Percentiles rank a stretch among this genome's conserved stretches.
Evolutionary conservation across 2,329 filamentous ascomycete genomes (phyloP).

Genomic region (Waltergamsia citrina): DNA sequence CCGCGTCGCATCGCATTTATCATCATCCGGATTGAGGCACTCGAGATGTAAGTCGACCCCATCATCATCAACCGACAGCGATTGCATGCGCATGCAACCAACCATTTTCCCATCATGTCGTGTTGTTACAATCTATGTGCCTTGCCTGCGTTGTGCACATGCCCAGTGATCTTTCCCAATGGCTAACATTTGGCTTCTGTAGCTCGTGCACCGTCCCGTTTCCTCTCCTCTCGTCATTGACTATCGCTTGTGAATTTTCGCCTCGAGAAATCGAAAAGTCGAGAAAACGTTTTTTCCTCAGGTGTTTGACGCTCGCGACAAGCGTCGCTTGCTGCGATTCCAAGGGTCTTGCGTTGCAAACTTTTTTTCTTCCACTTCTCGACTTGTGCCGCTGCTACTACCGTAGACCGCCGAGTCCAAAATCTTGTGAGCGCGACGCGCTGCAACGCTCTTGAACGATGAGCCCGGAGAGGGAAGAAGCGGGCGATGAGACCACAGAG

Average conservation of each 20-base stretch:
- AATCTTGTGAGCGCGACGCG: too few relatives aligned
- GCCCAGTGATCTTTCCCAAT: background rate
- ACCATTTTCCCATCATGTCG: slow-evolving; percentile 5
- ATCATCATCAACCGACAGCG: slow-evolving; percentile 6
- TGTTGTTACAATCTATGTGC: slow-evolving; percentile 1
- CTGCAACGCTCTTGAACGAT: too few relatives aligned
- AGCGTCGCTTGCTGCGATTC: background rate
- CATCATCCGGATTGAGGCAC: slow-evolving; percentile 25
- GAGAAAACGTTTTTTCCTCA: background rate
- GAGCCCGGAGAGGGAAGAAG: slow-evolving; percentile 22
- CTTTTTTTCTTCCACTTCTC: too few relatives aligned
- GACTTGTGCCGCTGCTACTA: too few relatives aligned
- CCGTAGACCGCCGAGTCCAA: too few relatives aligned
- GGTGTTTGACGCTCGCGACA: background rate
- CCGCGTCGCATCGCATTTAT: slow-evolving; percentile 31
- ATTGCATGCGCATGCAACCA: slow-evolving; percentile 4
- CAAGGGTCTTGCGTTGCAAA: too few relatives aligned
- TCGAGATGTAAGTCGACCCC: slow-evolving; percentile 21
- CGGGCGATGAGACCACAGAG: slow-evolving; percentile 23
- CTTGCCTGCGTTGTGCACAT: background rate
- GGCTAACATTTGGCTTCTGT: background rate
- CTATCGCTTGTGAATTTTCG: too few relatives aligned
- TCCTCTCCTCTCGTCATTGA: too few relatives aligned
- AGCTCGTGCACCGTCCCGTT: background rate
- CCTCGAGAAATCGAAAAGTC: too few relatives aligned